Conservation (phyloP, 495 filamentous ascomycete species). For the Hyaloscypha hepaticicola region DNA sequence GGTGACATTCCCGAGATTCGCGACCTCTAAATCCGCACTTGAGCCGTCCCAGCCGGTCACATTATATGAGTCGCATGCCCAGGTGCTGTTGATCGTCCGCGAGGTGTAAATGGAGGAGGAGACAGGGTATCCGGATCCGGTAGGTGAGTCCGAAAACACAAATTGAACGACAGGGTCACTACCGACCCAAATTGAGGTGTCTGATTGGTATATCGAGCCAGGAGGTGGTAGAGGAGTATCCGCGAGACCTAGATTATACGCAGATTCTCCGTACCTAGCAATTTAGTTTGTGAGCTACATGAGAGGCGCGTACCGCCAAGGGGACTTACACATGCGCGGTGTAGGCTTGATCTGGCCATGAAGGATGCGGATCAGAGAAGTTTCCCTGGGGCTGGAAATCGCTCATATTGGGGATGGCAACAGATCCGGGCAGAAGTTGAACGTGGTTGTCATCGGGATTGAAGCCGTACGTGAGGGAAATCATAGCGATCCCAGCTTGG, state of each 20-base stretch:
- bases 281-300: background rate
- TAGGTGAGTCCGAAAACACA: constrained; percentile 24
- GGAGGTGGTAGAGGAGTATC: background rate
- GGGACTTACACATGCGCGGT: constrained; percentile 23
- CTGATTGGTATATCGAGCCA: background rate
- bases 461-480: constrained; percentile 31
- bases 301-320: background rate
- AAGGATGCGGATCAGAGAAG: background rate
- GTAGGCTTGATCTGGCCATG: constrained; percentile 22
- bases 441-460: constrained; percentile 8
- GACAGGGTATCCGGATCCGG: background rate
- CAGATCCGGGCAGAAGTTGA: constrained; percentile 1
- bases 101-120: constrained; percentile 16
- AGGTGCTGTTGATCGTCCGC: constrained; percentile 22
- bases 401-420: constrained; percentile 23
- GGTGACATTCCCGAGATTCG: constrained; percentile 8
- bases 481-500: constrained; percentile 30
- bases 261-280: constrained; percentile 21
- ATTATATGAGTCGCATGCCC: constrained; percentile 15
- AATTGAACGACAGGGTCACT: background rate
- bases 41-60: constrained; percentile 21
- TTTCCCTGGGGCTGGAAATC: constrained; percentile 21
- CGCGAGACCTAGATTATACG: background rate
- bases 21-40: constrained; percentile 8
- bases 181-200: background rate